These are phyloP conservation scores for Periconia sp. DNA, from an alignment of 2,329 filamentous ascomycete genomes.

Conservation along the genomic window DNA sequence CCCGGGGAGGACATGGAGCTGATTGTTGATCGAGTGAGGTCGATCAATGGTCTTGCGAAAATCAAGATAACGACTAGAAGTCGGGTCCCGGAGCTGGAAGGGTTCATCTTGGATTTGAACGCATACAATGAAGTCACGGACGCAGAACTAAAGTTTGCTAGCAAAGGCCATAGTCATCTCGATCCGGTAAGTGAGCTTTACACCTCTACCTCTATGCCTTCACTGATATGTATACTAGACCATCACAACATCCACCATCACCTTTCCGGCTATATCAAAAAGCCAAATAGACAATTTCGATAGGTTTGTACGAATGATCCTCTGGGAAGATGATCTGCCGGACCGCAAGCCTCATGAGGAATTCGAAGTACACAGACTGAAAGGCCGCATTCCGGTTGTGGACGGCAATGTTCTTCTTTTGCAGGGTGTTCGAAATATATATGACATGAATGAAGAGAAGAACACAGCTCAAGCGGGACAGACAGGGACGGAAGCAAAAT, in stretches of 20 bases:
- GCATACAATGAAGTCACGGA: constrained; percentile 85
- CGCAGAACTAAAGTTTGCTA: constrained; percentile 67
- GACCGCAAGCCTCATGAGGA: constrained; percentile 19
- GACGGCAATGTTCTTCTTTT: constrained; percentile 75
- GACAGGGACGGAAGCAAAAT: constrained; percentile 23
- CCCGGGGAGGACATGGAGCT: constrained; percentile 69
- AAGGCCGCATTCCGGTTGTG: constrained; percentile 74
- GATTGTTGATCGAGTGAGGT: constrained; percentile 73
- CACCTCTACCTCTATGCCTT: not conserved
- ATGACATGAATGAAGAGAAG: constrained; percentile 77
- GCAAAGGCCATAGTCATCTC: constrained; percentile 86
- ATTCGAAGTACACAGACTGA: constrained; percentile 87
- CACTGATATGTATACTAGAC: constrained; percentile 57
- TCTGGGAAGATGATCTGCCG: constrained; percentile 80
- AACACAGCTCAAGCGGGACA: not conserved
- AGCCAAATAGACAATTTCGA: constrained; percentile 71
- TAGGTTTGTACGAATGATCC: constrained; percentile 77
- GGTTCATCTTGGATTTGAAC: constrained; percentile 85
- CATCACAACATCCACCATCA: constrained; percentile 81
- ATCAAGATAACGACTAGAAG: constrained; percentile 83
- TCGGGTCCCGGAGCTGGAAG: constrained; percentile 80
- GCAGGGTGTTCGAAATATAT: constrained; percentile 91
- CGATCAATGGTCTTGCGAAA: constrained; percentile 89
- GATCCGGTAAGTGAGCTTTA: constrained; percentile 74
- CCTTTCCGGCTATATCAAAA: constrained; percentile 64